These are phyloP conservation scores for Syncephalastrum racemosum DNA, from an alignment of 371 early-diverging fungal species.

Conservation along the genomic window DNA sequence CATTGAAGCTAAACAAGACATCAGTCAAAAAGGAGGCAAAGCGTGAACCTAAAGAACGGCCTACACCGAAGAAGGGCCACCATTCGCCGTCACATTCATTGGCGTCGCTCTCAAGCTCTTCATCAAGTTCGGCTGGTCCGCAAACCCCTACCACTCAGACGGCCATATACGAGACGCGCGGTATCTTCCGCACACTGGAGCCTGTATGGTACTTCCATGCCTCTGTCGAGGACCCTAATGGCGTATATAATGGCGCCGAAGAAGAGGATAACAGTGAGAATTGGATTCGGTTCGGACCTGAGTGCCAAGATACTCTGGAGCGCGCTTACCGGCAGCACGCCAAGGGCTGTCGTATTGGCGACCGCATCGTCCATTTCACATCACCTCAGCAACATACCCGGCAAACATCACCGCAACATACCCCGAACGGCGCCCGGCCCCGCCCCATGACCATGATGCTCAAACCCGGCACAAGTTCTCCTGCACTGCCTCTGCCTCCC, in stretches of 20 bases:
- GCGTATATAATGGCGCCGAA: too few species aligned
- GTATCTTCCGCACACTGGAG: slow-evolving; percentile 46
- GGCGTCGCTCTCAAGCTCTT: slow-evolving; percentile 23
- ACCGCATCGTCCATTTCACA: slow-evolving; percentile 4
- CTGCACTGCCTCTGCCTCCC: neutral
- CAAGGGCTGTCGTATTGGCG: slow-evolving; percentile 17
- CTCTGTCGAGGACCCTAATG: slow-evolving; percentile 5
- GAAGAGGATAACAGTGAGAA: neutral
- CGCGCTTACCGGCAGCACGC: slow-evolving; percentile 10
- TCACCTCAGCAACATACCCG: slow-evolving; percentile 9
- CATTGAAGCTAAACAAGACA: too few species aligned
- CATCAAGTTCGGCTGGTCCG: slow-evolving; percentile 20
- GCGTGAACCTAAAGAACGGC: too few species aligned
- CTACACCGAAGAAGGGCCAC: too few species aligned
- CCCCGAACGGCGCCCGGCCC: neutral
- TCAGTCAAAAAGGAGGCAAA: too few species aligned
- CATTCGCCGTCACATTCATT: slow-evolving; percentile 11
- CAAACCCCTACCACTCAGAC: slow-evolving; percentile 24
- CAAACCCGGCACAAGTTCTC: neutral
- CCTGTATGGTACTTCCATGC: slow-evolving; percentile 40
- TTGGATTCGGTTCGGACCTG: slow-evolving; percentile 36
- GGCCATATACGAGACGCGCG: slow-evolving; percentile 27
- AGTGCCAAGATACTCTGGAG: slow-evolving; percentile 27
- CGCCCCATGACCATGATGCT: slow-evolving; percentile 10
- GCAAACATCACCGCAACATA: slow-evolving; percentile 10